Evolutionary conservation across 306 rosid species (phyloP).

Genomic region (Hippophae gyantsensis): DNA sequence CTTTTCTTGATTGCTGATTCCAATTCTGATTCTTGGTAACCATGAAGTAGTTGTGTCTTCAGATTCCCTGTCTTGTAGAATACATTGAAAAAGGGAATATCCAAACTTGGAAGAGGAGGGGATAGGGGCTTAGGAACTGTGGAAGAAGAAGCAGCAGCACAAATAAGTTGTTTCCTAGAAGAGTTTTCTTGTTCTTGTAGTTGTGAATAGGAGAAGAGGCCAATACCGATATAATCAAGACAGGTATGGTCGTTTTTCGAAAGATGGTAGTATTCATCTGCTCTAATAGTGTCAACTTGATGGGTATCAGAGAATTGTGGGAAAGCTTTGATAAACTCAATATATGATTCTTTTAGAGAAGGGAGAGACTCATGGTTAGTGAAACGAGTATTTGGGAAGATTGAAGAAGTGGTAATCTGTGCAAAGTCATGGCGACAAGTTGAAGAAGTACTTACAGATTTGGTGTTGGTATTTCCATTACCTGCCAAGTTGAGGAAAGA

Average conservation of each 20-base stretch:
- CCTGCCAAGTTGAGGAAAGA: too few relatives aligned
- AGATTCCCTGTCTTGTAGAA: constrained; percentile 58
- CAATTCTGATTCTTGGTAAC: constrained; percentile 52
- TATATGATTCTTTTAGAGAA: constrained; percentile 51
- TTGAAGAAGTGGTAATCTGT: constrained; percentile 41
- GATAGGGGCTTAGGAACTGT: constrained; percentile 21
- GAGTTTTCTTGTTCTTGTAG: constrained; percentile 34
- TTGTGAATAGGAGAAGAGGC: constrained; percentile 77
- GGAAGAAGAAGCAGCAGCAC: constrained; percentile 25
- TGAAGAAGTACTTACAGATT: constrained; percentile 40
- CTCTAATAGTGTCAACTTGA: constrained; percentile 52
- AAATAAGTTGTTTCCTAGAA: constrained; percentile 15
- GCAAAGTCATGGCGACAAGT: constrained; percentile 61
- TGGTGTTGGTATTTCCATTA: constrained; percentile 4
- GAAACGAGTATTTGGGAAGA: constrained; percentile 64
- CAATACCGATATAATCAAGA: constrained; percentile 87
- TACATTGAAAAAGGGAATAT: constrained; percentile 61
- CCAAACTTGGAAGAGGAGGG: constrained; percentile 17
- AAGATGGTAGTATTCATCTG: constrained; percentile 60
- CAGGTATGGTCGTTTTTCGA: constrained; percentile 45
- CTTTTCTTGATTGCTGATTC: constrained; percentile 60
- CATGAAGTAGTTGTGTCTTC: constrained; percentile 59
- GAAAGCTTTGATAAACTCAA: constrained; percentile 52
- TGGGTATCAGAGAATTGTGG: constrained; percentile 57
- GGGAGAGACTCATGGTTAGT: constrained; percentile 88